Evolutionary conservation across 805 yeast species (phyloP), one percentile per base, ranked within the genome.

Genomic region (Kuraishia molischiana): DNA sequence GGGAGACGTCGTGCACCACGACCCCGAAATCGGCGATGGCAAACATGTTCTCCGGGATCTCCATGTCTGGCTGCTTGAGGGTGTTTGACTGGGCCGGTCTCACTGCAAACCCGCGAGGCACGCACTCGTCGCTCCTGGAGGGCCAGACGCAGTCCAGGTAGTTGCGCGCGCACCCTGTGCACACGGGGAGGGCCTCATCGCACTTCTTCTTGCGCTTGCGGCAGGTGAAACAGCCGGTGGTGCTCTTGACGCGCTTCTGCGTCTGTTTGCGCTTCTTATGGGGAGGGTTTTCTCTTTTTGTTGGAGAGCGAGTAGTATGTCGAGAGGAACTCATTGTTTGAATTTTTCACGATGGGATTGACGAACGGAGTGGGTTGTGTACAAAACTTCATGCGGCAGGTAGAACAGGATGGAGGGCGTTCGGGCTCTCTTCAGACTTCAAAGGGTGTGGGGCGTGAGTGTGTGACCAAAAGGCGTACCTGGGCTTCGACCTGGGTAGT

Each of bases 161-260:
- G 40, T 59, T 59, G 41, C 63, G 44, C 2, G 46, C 35, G 41
- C 65, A 60, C 6, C 63, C 65, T 0, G 61, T 51, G 39, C 65
- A 60, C 4, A 50, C 46, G 3, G 63, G 63, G 39, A 49, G 50
- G 22, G 45, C 38, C 40, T 59, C 64, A 38, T 59, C 61, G 41
- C 65, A 60, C 48, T 60, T 60, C 60, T 59, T 60, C 58, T 59
- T 59, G 36, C 65, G 47, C 34, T 44, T 52, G 19, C 65, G 55
- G 37, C 66, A 60, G 38, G 64, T 59, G 42, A 55, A 56, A 39
- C 66, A 60, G 2, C 66, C 66, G 2, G 64, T 59, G 37, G 57
- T 59, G 31, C 17, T 8, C 17, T 28, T 28, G 8, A 9, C 8
- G 8, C 31, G 13, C 26, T 22, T 22, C 11, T 8, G 26, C 26